A percentile compares a stretch with the other conserved stretches of the same genome.
Evolutionary conservation across 371 early-diverging fungal species (phyloP).

Genomic region (Circinella umbellata): DNA sequence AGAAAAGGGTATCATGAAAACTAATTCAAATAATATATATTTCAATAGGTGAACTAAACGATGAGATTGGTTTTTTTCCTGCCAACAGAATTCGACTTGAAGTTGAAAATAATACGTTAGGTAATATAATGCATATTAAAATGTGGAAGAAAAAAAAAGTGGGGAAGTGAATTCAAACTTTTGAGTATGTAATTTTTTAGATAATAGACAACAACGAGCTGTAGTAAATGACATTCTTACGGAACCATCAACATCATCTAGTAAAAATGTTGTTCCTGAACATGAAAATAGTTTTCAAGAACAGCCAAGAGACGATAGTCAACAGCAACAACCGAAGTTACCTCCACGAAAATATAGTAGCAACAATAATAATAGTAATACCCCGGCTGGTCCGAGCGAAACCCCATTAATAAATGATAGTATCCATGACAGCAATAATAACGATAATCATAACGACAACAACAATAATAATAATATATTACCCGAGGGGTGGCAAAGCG

Average conservation of each 20-base stretch:
- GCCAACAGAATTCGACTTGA: slow-evolving; percentile 49
- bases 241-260: slow-evolving; percentile 6
- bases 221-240: neutral
- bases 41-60: slow-evolving; percentile 43
- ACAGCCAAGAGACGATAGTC: neutral
- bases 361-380: neutral
- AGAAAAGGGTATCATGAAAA: no score
- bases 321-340: neutral
- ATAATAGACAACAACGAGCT: neutral
- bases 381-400: neutral
- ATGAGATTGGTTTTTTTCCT: slow-evolving; percentile 57
- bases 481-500: slow-evolving; percentile 36
- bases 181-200: neutral
- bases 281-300: neutral
- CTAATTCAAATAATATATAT: no score
- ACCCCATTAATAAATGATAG: neutral
- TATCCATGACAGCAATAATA: neutral
- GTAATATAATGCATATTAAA: neutral
- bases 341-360: neutral
- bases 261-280: neutral
- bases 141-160: neutral
- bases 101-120: slow-evolving; percentile 9
- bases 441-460: neutral
- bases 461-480: neutral
- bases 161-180: neutral